Evolutionary conservation across 2,329 filamentous ascomycete species (phyloP), one percentile per base, ranked within the genome.

Genomic region (Hymenoscyphus repandus): DNA sequence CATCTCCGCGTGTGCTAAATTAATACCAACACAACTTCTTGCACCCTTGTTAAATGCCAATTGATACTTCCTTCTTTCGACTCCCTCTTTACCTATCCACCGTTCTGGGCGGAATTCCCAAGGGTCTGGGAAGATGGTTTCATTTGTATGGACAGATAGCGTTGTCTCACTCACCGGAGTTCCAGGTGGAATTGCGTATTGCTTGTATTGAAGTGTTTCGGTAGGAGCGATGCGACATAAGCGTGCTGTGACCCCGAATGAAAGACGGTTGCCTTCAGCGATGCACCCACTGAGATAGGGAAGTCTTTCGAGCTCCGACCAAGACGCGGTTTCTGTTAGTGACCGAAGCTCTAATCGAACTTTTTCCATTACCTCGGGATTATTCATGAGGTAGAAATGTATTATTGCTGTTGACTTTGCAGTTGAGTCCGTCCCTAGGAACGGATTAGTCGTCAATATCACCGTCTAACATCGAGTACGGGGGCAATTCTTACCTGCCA

Each of bases 21-120:
- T 6, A 11, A 48, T 38, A 31, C 69, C 70, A 10, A 72, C 55
- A 56, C 70, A 73, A 48, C 59, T 65, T 39, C 73, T 61, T 0
- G 70, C 64, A 0, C 74, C 74, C 31, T 69, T 62, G 1, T 67
- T 70, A 56, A 77, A 77, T 1, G 73, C 63, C 22, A 74, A 68
- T 11, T 73, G 51, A n/a, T 62, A 70, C 11, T 68, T 55, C 11
- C 33, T 45, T 15, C 17, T 41, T 39, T 49, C 47, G 5, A 3
- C 17, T 4, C 33, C 32, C 3, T 45, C 48, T 18, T 38, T 11
- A 11, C 36, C 46, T 5, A 52, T 34, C 50, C 50, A 52, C 11
- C 50, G 37, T 15, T 45, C 39, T 3, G 50, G 50, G 17, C 45
- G 17, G 18, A 52, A 52, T 11, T 39, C 31, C 27, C 30, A 47